Evolutionary conservation across 2,329 filamentous ascomycete genomes (phyloP), one percentile per base, ranked within the genome.

Genomic region (Fusarium clavum): DNA sequence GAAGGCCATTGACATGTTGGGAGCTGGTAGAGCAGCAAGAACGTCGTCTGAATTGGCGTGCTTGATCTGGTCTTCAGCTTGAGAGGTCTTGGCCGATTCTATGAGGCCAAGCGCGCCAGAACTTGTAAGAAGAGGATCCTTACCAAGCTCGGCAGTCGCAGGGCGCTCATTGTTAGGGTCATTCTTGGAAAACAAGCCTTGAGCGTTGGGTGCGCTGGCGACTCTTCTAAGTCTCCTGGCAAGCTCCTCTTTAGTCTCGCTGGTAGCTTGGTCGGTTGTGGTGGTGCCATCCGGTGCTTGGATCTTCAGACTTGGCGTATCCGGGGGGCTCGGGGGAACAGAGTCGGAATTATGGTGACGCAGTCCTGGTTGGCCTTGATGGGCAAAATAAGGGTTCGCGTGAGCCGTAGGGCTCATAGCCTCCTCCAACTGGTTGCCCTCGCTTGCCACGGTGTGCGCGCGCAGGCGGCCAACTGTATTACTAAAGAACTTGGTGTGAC

Each of bases 341-440:
- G 94, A 98, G 77, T 91, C 93, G 73, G 96, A 94, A 80, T 98
- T 97, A 83, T 97, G 94, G 83, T 99, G 96, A 78, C 95, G 91
- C 75, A 98, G 85, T 70, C 93, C 93, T 6, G 96, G 96, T 75
- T 94, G 94, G 61, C 96, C 96, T 82, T 99, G 96, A 79, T 98
- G 96, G 72, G 91, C 92, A 81, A 98, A 99, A 82, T 99, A 99
- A 20, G 96, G 96, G 79, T 99, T 99, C 70, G 94, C 95, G 77
- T 95, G 90, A 54, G 94, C 95, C 7, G 94, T 98, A 27, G 96
- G 96, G 77, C 94, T 97, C 76, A 97, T 86, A 67, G 89, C 86
- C 80, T 98, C 94, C 73, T 98, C 95, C 71, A 98, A 87, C 62
- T 91, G 89, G 78, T 98, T 94, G 74, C 94, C 94, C 82, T 98